Percentiles rank a stretch among this genome's conserved stretches.
These are phyloP conservation scores for Trichoderma cornu-damae DNA, from an alignment of 2,329 filamentous ascomycete species.

Conservation along the genomic window DNA sequence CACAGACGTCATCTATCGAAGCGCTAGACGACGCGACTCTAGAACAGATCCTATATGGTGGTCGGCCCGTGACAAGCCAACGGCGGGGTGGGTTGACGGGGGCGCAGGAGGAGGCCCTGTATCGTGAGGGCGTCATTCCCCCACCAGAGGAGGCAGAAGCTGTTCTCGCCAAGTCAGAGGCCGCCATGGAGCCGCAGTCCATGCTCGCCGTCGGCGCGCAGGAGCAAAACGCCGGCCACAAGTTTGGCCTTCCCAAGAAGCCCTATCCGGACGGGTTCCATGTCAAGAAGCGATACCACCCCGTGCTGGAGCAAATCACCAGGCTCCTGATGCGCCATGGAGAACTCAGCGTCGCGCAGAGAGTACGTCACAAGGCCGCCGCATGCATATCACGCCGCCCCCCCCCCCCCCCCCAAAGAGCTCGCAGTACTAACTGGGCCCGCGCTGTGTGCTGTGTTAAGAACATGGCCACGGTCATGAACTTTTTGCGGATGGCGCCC, in stretches of 20 bases:
- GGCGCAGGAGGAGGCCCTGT: slow-evolving; percentile 42
- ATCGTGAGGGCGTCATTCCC: slow-evolving; percentile 39
- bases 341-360: slow-evolving; percentile 84
- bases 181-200: slow-evolving; percentile 20
- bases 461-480: slow-evolving; percentile 82
- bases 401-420: no score
- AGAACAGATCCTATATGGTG: slow-evolving; percentile 36
- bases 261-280: slow-evolving; percentile 58
- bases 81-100: slow-evolving; percentile 35
- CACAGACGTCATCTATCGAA: slow-evolving; percentile 22
- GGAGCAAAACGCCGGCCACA: slow-evolving; percentile 54
- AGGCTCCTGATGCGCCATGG: slow-evolving; percentile 88
- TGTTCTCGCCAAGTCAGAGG: slow-evolving; percentile 25
- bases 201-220: slow-evolving; percentile 20
- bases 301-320: slow-evolving; percentile 79
- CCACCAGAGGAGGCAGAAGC: slow-evolving; percentile 32
- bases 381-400: not conserved
- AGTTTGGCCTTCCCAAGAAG: slow-evolving; percentile 67
- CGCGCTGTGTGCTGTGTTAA: slow-evolving; percentile 40
- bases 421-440: slow-evolving; percentile 17
- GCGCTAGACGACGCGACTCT: slow-evolving; percentile 34
- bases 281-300: slow-evolving; percentile 78
- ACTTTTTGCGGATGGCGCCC: slow-evolving; percentile 75
- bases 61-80: slow-evolving; percentile 29
- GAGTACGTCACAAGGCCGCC: slow-evolving; percentile 53